phyloP scores from a whole-genome alignment of 108 stramenopile genomes.

The Poteriospumella lacustris region DNA sequence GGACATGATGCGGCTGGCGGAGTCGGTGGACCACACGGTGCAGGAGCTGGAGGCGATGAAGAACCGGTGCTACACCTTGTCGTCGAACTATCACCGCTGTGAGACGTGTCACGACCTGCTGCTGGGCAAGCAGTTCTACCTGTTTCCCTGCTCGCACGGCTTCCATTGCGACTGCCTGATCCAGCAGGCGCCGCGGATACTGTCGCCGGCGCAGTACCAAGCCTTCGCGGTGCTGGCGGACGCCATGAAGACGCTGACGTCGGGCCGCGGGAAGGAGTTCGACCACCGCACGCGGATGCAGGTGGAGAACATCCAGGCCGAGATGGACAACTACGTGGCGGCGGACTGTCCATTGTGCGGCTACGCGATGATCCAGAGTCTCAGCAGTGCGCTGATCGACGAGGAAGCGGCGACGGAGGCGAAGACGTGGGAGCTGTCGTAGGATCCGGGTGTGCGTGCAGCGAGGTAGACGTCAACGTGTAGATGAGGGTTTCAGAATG shows the following conservation, averaged over 20 bases:
- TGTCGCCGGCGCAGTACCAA: constrained; percentile 26
- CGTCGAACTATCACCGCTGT: background rate
- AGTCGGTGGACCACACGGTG: constrained; percentile 24
- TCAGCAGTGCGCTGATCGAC: constrained; percentile 45
- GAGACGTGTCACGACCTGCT: background rate
- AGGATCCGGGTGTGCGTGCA: too few relatives aligned
- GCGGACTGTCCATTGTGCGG: constrained; percentile 52
- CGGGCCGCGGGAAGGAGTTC: constrained; percentile 28
- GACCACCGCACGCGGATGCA: constrained; percentile 27
- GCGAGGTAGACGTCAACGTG: too few relatives aligned
- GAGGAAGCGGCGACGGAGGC: constrained; percentile 30
- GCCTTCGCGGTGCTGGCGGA: constrained; percentile 21
- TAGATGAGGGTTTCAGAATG: too few relatives aligned
- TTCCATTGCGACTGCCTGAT: constrained; percentile 49
- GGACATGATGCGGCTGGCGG: constrained; percentile 44
- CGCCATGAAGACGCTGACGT: constrained; percentile 5
- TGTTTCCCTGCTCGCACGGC: constrained; percentile 51
- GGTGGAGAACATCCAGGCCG: constrained; percentile 30
- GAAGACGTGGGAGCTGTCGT: constrained; percentile 38
- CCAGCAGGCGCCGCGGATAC: constrained; percentile 35
- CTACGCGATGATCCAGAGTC: constrained; percentile 45
- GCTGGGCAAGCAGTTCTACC: constrained; percentile 38
- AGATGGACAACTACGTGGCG: constrained; percentile 50
- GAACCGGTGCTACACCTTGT: background rate
- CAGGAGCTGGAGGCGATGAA: background rate